Percentiles rank a stretch among this genome's conserved stretches.
These are phyloP conservation scores for Terana coerulea DNA, from an alignment of 768 basidiomycete genomes.

Conservation along the genomic window DNA sequence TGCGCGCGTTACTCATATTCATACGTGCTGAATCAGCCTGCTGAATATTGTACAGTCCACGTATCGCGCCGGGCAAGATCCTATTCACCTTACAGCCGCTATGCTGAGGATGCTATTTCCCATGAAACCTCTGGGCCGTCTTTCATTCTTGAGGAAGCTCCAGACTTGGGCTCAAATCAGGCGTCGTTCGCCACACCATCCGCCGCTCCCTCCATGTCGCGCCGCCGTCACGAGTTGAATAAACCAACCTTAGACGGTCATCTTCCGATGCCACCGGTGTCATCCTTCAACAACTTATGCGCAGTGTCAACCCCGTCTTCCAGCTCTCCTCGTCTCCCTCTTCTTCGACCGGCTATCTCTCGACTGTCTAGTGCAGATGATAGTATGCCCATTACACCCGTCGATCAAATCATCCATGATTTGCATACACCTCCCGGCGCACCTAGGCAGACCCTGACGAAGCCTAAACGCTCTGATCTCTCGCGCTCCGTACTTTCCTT, in stretches of 20 bases:
- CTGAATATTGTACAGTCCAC: too few species aligned
- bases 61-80: too few species aligned
- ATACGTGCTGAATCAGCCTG: not conserved
- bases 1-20: not conserved
- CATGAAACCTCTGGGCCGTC: not conserved
- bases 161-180: too few species aligned
- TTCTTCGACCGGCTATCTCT: conserved; percentile 8
- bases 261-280: conserved; percentile 18
- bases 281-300: conserved; percentile 9
- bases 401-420: conserved; percentile 28
- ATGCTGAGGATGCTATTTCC: too few species aligned
- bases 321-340: not conserved
- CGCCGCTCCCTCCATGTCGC: conserved; percentile 25
- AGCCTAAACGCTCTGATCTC: not conserved
- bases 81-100: too few species aligned
- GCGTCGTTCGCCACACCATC: not conserved
- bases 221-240: conserved; percentile 29
- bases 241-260: conserved; percentile 23
- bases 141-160: not conserved
- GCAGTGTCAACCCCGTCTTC: conserved; percentile 16
- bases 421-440: conserved; percentile 25
- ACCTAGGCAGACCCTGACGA: conserved; percentile 14
- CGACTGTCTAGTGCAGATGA: not conserved
- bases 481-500: not conserved
- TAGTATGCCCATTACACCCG: conserved; percentile 19